Evolutionary conservation across 192 early-diverging fungal genomes (phyloP).

Genomic region (Obelidium mucronatum): DNA sequence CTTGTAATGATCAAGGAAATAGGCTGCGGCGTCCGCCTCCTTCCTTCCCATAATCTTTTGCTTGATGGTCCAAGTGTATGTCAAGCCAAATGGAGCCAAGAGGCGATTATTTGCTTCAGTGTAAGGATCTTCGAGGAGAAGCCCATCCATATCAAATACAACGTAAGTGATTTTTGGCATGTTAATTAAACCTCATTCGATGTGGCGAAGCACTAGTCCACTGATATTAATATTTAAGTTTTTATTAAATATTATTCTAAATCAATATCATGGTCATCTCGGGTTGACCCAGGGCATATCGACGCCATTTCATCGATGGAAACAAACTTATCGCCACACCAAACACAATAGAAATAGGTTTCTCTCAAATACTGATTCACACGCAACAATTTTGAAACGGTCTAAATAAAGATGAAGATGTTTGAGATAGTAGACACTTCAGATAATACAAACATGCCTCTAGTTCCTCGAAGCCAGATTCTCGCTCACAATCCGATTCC

Average conservation of each 20-base stretch:
- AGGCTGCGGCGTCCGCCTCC: constrained; percentile 29
- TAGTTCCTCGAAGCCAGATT: constrained; percentile 37
- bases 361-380: constrained; percentile 59
- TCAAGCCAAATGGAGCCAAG: constrained; percentile 71
- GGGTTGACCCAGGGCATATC: constrained; percentile 66
- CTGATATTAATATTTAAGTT: no score
- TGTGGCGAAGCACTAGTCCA: no score
- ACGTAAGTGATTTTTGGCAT: constrained; percentile 7
- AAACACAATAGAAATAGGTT: constrained; percentile 70
- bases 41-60: constrained; percentile 4
- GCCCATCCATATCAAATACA: constrained; percentile 55
- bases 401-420: constrained; percentile 31
- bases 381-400: constrained; percentile 55
- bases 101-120: constrained; percentile 83
- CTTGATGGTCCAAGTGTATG: constrained; percentile 51
- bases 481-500: constrained; percentile 33
- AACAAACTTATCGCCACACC: constrained; percentile 67
- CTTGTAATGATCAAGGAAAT: constrained; percentile 72
- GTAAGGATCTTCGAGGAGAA: constrained; percentile 74
- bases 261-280: constrained; percentile 64
- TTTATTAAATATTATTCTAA: no score
- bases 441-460: constrained; percentile 24
- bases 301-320: constrained; percentile 58
- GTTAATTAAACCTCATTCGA: no score
- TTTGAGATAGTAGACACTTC: not conserved